A percentile compares a stretch with the other conserved stretches of the same genome.
Evolutionary conservation across 768 basidiomycete genomes (phyloP).

Genomic region (Lactarius pseudohatsudake): DNA sequence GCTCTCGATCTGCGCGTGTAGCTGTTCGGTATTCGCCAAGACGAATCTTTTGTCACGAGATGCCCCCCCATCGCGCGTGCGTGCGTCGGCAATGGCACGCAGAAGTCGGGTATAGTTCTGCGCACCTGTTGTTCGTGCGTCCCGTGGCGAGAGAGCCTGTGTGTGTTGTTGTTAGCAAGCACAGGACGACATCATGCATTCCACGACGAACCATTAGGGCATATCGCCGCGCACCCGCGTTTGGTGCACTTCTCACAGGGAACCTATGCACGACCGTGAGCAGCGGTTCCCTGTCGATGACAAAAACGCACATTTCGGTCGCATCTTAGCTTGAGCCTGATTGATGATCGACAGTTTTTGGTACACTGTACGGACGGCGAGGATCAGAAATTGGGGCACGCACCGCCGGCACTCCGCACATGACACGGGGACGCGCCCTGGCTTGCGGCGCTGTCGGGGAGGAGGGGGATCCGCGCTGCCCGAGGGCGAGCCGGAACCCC

Average conservation of each 20-base stretch:
- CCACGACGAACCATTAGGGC: constrained; percentile 60
- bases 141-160: constrained; percentile 56
- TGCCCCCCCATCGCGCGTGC: not conserved
- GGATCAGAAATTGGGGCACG: constrained; percentile 10
- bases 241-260: constrained; percentile 79
- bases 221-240: constrained; percentile 71
- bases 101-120: not conserved
- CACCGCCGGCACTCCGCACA: constrained; percentile 43
- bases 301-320: constrained; percentile 51
- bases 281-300: constrained; percentile 1
- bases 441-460: constrained; percentile 28
- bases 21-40: constrained; percentile 67
- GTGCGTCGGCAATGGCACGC: no score
- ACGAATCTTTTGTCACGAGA: constrained; percentile 42
- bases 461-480: constrained; percentile 16
- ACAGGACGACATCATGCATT: constrained; percentile 9
- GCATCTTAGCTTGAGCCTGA: constrained; percentile 62
- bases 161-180: constrained; percentile 16
- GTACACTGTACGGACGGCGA: not conserved
- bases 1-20: constrained; percentile 34
- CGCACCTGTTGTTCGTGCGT: constrained; percentile 54
- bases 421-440: constrained; percentile 33
- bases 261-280: constrained; percentile 42
- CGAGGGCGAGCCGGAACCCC: constrained; percentile 9
- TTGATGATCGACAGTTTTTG: not conserved